phyloP scores from a whole-genome alignment of 2,329 filamentous ascomycete species.

The Tolypocladium ophioglossoides region DNA sequence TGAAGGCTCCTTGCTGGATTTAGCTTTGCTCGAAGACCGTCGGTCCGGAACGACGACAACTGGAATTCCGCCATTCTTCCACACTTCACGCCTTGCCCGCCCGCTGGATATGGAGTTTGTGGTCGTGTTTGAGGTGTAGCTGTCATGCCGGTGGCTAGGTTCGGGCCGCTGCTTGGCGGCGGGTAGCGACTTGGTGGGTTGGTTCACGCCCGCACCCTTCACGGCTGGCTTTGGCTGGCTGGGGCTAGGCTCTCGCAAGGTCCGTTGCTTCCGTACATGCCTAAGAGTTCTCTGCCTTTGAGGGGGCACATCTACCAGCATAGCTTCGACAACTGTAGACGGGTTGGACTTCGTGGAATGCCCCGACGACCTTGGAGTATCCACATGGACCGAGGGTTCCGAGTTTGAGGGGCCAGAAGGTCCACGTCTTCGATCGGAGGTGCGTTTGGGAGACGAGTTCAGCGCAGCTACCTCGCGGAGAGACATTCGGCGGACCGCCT shows the following conservation, averaged over 20 bases:
- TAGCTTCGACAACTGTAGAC: slow-evolving; percentile 48
- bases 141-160: slow-evolving; percentile 27
- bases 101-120: slow-evolving; percentile 39
- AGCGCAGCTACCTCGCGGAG: slow-evolving; percentile 29
- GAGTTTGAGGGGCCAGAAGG: slow-evolving; percentile 23
- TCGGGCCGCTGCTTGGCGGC: slow-evolving; percentile 14
- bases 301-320: slow-evolving; percentile 38
- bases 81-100: slow-evolving; percentile 46
- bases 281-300: slow-evolving; percentile 45
- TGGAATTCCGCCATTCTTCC: slow-evolving; percentile 49
- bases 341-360: slow-evolving; percentile 43
- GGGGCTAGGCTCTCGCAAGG: slow-evolving; percentile 33
- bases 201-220: slow-evolving; percentile 6
- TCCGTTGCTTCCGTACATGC: slow-evolving; percentile 47
- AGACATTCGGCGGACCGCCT: slow-evolving; percentile 36
- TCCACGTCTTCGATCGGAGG: slow-evolving; percentile 7
- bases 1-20: slow-evolving; percentile 40
- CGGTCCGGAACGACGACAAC: slow-evolving; percentile 53
- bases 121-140: slow-evolving; percentile 37
- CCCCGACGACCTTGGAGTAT: slow-evolving; percentile 38
- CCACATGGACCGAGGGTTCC: slow-evolving; percentile 29
- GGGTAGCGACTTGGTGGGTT: slow-evolving; percentile 15
- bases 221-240: slow-evolving; percentile 4
- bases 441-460: slow-evolving; percentile 21
- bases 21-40: slow-evolving; percentile 41